Evolutionary conservation across 305 asterid species (phyloP).

Genomic region (Rubia tinctorum): DNA sequence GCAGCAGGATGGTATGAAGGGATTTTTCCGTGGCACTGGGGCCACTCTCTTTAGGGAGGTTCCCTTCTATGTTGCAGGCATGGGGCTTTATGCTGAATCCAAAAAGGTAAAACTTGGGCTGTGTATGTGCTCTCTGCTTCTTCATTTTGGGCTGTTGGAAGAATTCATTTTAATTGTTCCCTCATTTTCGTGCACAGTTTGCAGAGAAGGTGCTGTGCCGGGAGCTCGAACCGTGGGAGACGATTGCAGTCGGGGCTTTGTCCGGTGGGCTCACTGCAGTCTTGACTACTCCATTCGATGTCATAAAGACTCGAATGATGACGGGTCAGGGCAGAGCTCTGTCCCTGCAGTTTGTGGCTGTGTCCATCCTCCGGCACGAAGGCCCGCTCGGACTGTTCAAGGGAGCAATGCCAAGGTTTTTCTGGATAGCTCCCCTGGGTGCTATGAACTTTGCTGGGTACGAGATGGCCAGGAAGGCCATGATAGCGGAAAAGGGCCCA

Average conservation of each 20-base stretch:
- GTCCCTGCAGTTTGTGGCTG: constrained; percentile 53
- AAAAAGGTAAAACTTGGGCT: constrained; percentile 65
- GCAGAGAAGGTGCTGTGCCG: constrained; percentile 63
- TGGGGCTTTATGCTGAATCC: constrained; percentile 96
- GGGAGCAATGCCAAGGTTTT: constrained; percentile 95
- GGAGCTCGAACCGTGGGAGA: constrained; percentile 94
- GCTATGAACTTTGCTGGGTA: constrained; percentile 98
- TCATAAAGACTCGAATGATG: constrained; percentile 93
- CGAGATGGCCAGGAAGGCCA: constrained; percentile 84
- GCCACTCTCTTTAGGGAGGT: constrained; percentile 97
- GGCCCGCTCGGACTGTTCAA: constrained; percentile 89
- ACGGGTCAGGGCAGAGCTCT: constrained; percentile 63
- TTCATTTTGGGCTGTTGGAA: background rate
- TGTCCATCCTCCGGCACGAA: constrained; percentile 68
- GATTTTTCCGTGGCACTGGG: constrained; percentile 97
- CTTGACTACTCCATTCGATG: constrained; percentile 90
- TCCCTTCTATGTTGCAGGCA: constrained; percentile 95
- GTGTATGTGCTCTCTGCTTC: background rate
- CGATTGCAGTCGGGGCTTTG: constrained; percentile 81
- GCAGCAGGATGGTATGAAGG: constrained; percentile 79
- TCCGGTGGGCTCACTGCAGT: constrained; percentile 93
- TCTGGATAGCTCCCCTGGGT: constrained; percentile 98
- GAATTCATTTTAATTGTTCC: background rate
- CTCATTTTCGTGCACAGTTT: constrained; percentile 35
- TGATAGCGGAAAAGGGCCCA: constrained; percentile 52